Conservation (phyloP, 2,329 filamentous ascomycete species). For the Penicillium sp. region DNA sequence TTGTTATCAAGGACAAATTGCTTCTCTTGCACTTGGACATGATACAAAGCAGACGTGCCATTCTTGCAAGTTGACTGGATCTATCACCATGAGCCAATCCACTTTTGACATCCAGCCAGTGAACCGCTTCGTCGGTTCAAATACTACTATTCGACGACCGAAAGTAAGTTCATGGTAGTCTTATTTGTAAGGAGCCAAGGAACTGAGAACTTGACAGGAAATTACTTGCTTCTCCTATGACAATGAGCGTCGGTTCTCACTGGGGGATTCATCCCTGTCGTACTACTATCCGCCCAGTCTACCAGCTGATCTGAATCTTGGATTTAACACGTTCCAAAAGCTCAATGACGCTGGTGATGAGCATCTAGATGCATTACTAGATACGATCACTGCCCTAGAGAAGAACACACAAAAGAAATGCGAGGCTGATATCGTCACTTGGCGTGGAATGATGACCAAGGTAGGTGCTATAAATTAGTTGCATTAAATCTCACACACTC, state of each 20-base stretch:
- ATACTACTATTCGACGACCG: constrained; percentile 71
- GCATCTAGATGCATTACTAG: constrained; percentile 81
- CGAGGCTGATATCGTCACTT: constrained; percentile 81
- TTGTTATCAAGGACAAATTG: not conserved
- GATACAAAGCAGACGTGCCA: not conserved
- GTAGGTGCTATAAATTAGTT: constrained; percentile 45
- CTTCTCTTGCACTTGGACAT: not conserved
- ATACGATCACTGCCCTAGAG: constrained; percentile 73
- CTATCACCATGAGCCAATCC: constrained; percentile 31
- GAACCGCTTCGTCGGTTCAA: constrained; percentile 65
- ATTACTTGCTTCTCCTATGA: constrained; percentile 94
- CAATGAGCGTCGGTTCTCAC: constrained; percentile 71
- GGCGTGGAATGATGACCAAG: constrained; percentile 99
- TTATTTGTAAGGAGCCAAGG: not conserved
- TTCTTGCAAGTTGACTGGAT: not conserved
- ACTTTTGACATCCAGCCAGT: constrained; percentile 70
- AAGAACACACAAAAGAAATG: constrained; percentile 65
- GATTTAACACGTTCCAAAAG: constrained; percentile 80
- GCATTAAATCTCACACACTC: not conserved
- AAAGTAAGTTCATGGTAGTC: constrained; percentile 53
- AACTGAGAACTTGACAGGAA: constrained; percentile 59
- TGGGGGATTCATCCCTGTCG: constrained; percentile 75
- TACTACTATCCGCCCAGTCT: constrained; percentile 83
- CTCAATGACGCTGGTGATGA: constrained; percentile 81
- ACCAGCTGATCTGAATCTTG: constrained; percentile 71